These are phyloP conservation scores for Cryptosporidium ubiquitum DNA, from an alignment of 169 alveolate species.

Conservation along the genomic window DNA sequence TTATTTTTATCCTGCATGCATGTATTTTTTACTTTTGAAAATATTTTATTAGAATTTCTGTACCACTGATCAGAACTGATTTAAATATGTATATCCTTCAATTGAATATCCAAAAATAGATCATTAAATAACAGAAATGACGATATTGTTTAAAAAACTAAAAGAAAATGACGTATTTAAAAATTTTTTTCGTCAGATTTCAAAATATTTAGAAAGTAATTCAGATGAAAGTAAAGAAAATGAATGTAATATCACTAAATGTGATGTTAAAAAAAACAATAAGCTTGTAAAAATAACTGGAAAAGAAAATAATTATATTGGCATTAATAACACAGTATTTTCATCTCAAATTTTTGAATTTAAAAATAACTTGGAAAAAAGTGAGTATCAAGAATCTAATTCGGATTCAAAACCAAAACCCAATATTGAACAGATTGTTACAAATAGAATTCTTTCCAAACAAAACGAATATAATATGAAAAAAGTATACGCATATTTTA, in stretches of 20 bases:
- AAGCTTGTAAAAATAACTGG: not conserved
- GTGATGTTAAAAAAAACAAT: not conserved
- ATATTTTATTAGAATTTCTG: not conserved
- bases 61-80: too few relatives aligned
- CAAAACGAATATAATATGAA: constrained; percentile 30
- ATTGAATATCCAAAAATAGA: not conserved
- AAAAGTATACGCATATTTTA: constrained; percentile 22
- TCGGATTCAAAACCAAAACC: not conserved
- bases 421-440: constrained; percentile 23
- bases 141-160: not conserved
- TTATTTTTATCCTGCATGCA: not conserved
- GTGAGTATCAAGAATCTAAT: not conserved
- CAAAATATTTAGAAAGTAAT: not conserved
- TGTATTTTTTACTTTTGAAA: not conserved
- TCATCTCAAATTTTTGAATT: not conserved
- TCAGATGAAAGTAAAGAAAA: not conserved
- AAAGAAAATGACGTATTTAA: not conserved
- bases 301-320: not conserved
- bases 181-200: not conserved
- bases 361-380: constrained; percentile 9
- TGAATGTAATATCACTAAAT: not conserved
- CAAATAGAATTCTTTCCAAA: constrained; percentile 10
- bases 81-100: not conserved
- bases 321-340: not conserved
- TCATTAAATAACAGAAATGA: not conserved